Percentiles rank a stretch among this genome's conserved stretches.
These are phyloP conservation scores for Penicillium decumbens DNA, from an alignment of 2,329 filamentous ascomycete genomes.

Conservation along the genomic window DNA sequence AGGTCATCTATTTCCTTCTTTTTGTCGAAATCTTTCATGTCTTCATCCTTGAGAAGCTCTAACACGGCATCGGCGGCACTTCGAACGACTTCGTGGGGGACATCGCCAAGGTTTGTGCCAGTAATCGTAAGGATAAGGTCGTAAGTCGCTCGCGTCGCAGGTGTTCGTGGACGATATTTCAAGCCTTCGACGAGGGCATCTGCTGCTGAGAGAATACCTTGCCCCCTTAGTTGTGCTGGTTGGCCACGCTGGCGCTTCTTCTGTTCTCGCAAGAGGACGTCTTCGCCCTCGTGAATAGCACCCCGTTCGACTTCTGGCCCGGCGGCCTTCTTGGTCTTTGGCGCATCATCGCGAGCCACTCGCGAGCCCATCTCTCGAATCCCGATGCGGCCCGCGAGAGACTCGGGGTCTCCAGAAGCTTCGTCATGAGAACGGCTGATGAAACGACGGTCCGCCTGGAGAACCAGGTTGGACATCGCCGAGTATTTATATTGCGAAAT, in stretches of 20 bases:
- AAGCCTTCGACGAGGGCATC: constrained; percentile 88
- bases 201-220: constrained; percentile 74
- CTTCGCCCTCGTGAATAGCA: constrained; percentile 70
- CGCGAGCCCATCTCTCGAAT: constrained; percentile 92
- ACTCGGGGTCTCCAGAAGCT: constrained; percentile 94
- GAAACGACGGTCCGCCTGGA: constrained; percentile 98
- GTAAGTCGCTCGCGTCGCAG: constrained; percentile 86
- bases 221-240: constrained; percentile 62
- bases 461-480: constrained; percentile 99
- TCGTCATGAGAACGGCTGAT: constrained; percentile 89
- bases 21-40: constrained; percentile 94
- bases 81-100: constrained; percentile 82
- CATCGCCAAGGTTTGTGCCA: constrained; percentile 82
- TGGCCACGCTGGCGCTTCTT: constrained; percentile 78
- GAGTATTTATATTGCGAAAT: constrained; percentile 98
- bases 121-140: constrained; percentile 91
- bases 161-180: constrained; percentile 84
- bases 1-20: constrained; percentile 97
- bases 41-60: constrained; percentile 90
- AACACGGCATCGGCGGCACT: constrained; percentile 90
- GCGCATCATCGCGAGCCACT: constrained; percentile 71
- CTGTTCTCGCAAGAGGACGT: constrained; percentile 77
- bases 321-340: constrained; percentile 71
- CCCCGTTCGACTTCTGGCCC: constrained; percentile 70
- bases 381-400: constrained; percentile 85